Conservation (phyloP, 2,329 filamentous ascomycete genomes). For the Arachnomyces sp. region DNA sequence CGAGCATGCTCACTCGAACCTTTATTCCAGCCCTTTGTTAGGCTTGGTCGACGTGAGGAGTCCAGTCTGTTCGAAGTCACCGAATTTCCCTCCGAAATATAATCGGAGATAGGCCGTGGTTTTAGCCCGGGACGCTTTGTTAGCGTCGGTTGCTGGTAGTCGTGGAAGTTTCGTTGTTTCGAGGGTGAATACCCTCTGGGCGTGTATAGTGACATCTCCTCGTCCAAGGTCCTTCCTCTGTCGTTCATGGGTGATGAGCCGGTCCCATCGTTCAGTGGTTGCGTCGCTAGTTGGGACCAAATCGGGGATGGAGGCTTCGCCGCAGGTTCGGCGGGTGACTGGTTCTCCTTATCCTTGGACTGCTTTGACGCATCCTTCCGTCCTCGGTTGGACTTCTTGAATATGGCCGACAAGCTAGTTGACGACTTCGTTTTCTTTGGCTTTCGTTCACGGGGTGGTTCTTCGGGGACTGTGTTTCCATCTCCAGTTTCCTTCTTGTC, state of each 20-base stretch:
- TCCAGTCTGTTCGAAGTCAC: conserved; percentile 18
- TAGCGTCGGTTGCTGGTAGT: conserved; percentile 41
- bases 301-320: conserved; percentile 57
- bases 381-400: conserved; percentile 65
- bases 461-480: conserved; percentile 23
- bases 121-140: conserved; percentile 32
- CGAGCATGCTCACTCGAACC: too few relatives aligned
- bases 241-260: conserved; percentile 33
- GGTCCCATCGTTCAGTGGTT: conserved; percentile 26
- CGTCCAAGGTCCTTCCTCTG: conserved; percentile 38
- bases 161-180: conserved; percentile 55
- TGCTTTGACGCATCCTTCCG: conserved; percentile 48
- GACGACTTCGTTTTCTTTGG: conserved; percentile 71
- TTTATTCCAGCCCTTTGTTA: conserved; percentile 23
- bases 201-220: conserved; percentile 52
- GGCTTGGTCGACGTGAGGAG: conserved; percentile 26
- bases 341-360: conserved; percentile 73
- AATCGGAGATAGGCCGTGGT: conserved; percentile 45
- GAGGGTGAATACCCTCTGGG: conserved; percentile 52
- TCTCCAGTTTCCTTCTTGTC: conserved; percentile 36
- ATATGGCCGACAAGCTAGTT: conserved; percentile 68
- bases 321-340: conserved; percentile 48
- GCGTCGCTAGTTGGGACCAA: conserved; percentile 63
- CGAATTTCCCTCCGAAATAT: too few relatives aligned
- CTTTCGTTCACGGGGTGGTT: conserved; percentile 31